Base-by-base conservation (phyloP, 1,139 yeast genomes). In the Sugiyamaella pinicola region DNA sequence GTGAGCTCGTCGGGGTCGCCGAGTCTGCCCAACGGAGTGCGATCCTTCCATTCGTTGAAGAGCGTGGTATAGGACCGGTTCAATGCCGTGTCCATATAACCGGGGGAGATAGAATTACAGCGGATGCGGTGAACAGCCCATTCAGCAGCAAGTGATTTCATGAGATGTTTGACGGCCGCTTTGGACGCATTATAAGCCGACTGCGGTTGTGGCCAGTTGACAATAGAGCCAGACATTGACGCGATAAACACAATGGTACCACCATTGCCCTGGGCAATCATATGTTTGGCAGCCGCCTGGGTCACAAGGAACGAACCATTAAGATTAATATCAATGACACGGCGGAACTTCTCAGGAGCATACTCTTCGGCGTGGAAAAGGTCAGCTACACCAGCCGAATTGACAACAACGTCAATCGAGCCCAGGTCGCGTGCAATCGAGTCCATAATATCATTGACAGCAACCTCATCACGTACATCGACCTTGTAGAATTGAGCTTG, bases 201-300 rank as follows among this genome's bases (percentile, higher is more conserved):
- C 71, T 87, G 96, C 52, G 85, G 82, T 69, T 87, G 95, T 13
- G 96, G 96, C 61, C 83, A 81, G 71, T 87, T 87, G 60, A 86
- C 95, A 64, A 87, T 85, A 60, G 81, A 81, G 38, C 93, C 96
- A 22, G 93, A 85, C 93, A 87, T 87, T 54, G 95, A 85, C 8
- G 93, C 95, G 55, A 90, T 83, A 69, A 87, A 76, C 21, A 63
- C 63, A 58, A 81, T 69, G n/a, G 83, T 75, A 33, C 87, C 79
- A 15, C 77, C 77, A 33, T 58, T 63, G 47, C 75, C 76, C 52
- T 64, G 68, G 48, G 77, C 72, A 69, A 86, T 85, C 76, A 87
- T 82, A 58, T 89, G 90, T 68, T 82, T 80, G 55, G 91, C 91
- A 63, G 87, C 79, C 5, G 83, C 79, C 69, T 80, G 84, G 33